Conservation (phyloP, 805 yeast genomes). For the Starmera amethionina region DNA sequence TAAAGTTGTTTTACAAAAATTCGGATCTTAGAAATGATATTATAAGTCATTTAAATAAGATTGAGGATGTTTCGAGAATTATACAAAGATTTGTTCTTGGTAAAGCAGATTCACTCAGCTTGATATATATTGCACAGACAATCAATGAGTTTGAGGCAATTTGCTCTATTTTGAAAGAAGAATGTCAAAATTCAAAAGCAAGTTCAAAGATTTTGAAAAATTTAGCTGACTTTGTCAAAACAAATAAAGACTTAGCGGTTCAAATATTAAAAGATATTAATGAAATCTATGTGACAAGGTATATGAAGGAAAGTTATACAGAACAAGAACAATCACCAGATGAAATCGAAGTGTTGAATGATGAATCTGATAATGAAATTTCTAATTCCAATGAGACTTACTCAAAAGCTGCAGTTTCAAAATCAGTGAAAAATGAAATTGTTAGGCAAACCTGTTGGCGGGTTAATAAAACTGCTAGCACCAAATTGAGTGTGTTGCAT, state of each 20-base stretch:
- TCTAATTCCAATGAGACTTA: too few relatives aligned
- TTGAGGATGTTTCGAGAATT: constrained; percentile 50
- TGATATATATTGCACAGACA: constrained; percentile 33
- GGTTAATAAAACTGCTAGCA: too few relatives aligned
- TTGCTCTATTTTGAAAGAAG: constrained; percentile 2
- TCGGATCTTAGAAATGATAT: constrained; percentile 20
- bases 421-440: too few relatives aligned
- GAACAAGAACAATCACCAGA: constrained; percentile 8
- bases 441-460: too few relatives aligned
- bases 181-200: constrained; percentile 15
- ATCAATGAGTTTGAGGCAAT: constrained; percentile 26
- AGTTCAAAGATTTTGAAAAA: constrained; percentile 17
- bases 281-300: constrained; percentile 21
- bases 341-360: constrained; percentile 6
- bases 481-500: neutral
- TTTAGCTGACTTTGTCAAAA: constrained; percentile 20
- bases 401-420: neutral
- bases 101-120: constrained; percentile 33
- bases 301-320: constrained; percentile 11
- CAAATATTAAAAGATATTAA: constrained; percentile 34
- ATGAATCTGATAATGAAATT: neutral
- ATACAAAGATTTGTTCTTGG: constrained; percentile 48
- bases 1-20: constrained; percentile 30
- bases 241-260: constrained; percentile 31
- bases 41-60: constrained; percentile 27